Conservation (phyloP, 1,139 yeast species). For the Yueomyces sp. region DNA sequence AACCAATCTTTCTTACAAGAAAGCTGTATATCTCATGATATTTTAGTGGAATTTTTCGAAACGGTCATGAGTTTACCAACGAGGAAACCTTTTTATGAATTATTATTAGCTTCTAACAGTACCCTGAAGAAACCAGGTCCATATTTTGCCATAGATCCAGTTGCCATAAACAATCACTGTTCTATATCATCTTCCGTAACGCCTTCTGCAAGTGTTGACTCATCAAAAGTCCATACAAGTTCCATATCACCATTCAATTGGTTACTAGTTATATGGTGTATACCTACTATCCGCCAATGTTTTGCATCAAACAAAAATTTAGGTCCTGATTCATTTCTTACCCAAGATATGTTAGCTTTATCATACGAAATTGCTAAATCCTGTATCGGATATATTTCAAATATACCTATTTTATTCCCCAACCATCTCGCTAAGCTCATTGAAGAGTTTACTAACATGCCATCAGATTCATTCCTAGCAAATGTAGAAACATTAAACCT, state of each 20-base stretch:
- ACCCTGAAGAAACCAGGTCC: slow-evolving; percentile 34
- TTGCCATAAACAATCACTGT: neutral
- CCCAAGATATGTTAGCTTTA: slow-evolving; percentile 40
- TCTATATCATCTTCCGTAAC: slow-evolving; percentile 17
- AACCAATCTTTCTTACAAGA: slow-evolving; percentile 36
- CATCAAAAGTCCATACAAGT: no score
- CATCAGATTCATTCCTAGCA: slow-evolving; percentile 28
- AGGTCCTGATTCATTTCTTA: slow-evolving; percentile 20
- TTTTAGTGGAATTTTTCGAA: slow-evolving; percentile 32
- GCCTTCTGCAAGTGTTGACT: slow-evolving; percentile 7
- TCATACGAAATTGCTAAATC: slow-evolving; percentile 57
- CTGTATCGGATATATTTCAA: slow-evolving; percentile 51
- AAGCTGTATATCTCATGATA: slow-evolving; percentile 29
- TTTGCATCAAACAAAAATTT: slow-evolving; percentile 21
- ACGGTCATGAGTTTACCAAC: slow-evolving; percentile 41
- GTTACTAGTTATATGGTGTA: slow-evolving; percentile 49
- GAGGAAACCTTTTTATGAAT: slow-evolving; percentile 41
- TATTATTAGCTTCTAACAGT: slow-evolving; percentile 37
- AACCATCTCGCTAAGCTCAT: slow-evolving; percentile 32
- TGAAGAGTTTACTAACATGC: slow-evolving; percentile 44
- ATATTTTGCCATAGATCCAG: neutral
- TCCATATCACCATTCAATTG: slow-evolving; percentile 28
- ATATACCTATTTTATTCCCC: slow-evolving; percentile 25
- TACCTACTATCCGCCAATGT: slow-evolving; percentile 43
- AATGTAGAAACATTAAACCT: slow-evolving; percentile 48